Conservation (phyloP, 208 protist genomes). For the Trypanosoma avium region DNA sequence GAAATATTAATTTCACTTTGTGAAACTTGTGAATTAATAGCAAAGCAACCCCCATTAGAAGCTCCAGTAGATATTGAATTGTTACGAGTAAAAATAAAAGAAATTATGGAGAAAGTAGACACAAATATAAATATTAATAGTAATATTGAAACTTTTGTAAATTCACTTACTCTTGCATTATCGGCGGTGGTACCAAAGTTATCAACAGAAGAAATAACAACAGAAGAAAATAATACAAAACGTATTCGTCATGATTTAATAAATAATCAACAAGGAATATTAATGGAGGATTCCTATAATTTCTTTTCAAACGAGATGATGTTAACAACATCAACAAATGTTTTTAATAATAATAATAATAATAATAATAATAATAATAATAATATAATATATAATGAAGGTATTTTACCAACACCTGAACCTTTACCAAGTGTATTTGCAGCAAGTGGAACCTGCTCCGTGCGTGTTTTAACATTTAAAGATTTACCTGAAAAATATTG, state of each 20-base stretch:
- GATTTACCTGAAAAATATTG: conserved; percentile 16
- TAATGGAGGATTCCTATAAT: too few relatives aligned
- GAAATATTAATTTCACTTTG: conserved; percentile 12
- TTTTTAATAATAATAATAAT: neutral
- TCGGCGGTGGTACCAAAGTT: conserved; percentile 2
- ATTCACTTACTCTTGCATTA: conserved; percentile 9
- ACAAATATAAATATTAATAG: too few relatives aligned
- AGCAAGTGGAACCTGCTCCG: conserved; percentile 18
- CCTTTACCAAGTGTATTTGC: conserved; percentile 25
- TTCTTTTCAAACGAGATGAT: too few relatives aligned
- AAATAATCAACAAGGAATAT: too few relatives aligned
- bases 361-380: neutral
- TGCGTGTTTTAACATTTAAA: conserved; percentile 20
- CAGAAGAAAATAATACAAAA: too few relatives aligned
- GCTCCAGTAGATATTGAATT: neutral
- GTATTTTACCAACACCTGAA: conserved; percentile 15
- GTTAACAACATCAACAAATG: neutral
- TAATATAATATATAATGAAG: neutral
- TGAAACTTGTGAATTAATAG: conserved; percentile 3
- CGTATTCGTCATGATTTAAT: too few relatives aligned
- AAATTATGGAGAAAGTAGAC: too few relatives aligned
- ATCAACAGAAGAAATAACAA: neutral
- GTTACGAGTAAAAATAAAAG: conserved; percentile 1
- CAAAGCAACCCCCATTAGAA: neutral
- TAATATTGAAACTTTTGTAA: neutral